Evolutionary conservation across 805 yeast genomes (phyloP), one percentile per base, ranked within the genome.

Genomic region (Candida quercuum): DNA sequence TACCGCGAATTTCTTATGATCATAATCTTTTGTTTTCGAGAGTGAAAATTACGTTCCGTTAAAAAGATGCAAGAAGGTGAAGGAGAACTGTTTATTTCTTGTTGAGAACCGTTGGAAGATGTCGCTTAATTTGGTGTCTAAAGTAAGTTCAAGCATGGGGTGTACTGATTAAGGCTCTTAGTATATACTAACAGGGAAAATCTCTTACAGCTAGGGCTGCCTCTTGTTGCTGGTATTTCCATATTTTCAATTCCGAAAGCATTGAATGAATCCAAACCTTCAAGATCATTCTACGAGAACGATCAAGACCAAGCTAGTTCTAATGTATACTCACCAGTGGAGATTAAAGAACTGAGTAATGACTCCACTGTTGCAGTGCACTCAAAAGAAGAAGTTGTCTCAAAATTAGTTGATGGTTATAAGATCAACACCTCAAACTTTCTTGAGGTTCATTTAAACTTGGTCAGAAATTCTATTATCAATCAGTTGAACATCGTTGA

Each of bases 241-340:
- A 6, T 47, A 11, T 15, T 43, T 17, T 30, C 52, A 9, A 41
- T 41, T 18, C 72, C 87, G 47, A 74, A 36, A 28, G 69, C 63
- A 45, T 79, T 38, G 38, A 52, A 50, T 31, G 56, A 51, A n/a
- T 15, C 50, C 1, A 43, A 45, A 31, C 45, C 41, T 23, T 51
- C 54, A 22, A 51, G 56, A 49, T 48, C 53, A 4, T 52, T 52
- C 37, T 52, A 52, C 34, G 22, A 38, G 16, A 32, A 49, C 13
- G 51, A 46, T 7, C 52, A 47, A 9, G 51, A 48, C 21, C 21
- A 39, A 16, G 19, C 48, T 12, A 27, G 36, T 6, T 40, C 50
- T 1, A 33, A 42, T 3, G 28, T 43, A 17, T 13, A 38, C 7
- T 32, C 32, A 19, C 32, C 23, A 39, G 22, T 13, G 29, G 38